Conservation (phyloP, 164 flowering plant species). For the Warburgia ugandensis region DNA sequence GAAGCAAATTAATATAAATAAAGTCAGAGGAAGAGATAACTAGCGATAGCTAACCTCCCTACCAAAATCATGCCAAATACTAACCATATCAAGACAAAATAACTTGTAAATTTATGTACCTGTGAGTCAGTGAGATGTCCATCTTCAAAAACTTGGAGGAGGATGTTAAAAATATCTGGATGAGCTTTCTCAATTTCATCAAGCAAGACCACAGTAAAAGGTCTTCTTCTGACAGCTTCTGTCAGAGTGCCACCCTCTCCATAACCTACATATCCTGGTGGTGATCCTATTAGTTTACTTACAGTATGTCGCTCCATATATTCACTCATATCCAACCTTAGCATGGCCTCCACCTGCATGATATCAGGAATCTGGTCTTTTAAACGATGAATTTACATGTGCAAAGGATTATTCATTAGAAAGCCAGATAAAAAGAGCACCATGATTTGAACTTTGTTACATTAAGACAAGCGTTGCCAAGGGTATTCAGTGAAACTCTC, state of each 20-base stretch:
- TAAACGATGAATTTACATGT: not conserved
- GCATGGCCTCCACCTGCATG: conserved; percentile 67
- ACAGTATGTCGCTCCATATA: conserved; percentile 89
- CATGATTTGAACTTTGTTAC: no score
- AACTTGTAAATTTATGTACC: no score
- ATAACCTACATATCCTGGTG: conserved; percentile 91
- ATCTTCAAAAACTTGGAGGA: conserved; percentile 86
- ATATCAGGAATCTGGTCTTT: not conserved
- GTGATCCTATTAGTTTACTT: conserved; percentile 79
- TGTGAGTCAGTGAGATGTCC: conserved; percentile 89
- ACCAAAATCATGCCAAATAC: no score
- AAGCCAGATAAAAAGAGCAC: no score
- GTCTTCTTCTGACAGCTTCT: conserved; percentile 76
- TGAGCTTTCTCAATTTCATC: conserved; percentile 97
- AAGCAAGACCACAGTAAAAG: conserved; percentile 68
- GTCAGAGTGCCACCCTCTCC: conserved; percentile 82
- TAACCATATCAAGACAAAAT: not conserved
- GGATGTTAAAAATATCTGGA: conserved; percentile 81
- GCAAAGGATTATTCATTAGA: conserved; percentile 1
- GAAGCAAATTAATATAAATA: no score
- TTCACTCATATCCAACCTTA: conserved; percentile 90
- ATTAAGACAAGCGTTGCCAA: no score
- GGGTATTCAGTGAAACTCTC: no score
- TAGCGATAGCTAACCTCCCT: no score
- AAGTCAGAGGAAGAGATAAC: no score